Evolutionary conservation across 192 early-diverging fungal genomes (phyloP), one percentile per base, ranked within the genome.

Genomic region (Coemansia sp.): DNA sequence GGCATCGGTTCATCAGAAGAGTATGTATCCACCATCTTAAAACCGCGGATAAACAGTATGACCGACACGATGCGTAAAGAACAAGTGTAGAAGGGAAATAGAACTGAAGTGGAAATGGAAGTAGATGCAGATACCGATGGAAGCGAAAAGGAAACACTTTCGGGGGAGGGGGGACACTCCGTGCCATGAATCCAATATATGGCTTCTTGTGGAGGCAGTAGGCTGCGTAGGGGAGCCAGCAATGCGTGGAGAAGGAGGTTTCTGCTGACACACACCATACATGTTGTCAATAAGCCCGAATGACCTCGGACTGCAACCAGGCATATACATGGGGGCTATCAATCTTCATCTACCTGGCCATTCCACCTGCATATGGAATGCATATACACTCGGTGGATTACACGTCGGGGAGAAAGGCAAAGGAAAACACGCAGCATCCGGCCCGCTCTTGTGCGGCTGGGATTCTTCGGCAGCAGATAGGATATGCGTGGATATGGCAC

Each of bases 161-260:
- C 30, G 30, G 30, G 30, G 30, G 30, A 3, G 30, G 30, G 30
- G 30, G 30, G 30, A 1, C 30, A 30, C 30, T 30, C 30, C 30
- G 30, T 30, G 30, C 3, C 3, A 30, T 30, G 3, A 30, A 30
- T 30, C 30, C 30, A 30, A 30, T 30, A 30, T 30, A 30, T 30
- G 30, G 30, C 30, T 30, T 30, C 30, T 49, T 49, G 14, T 53
- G 51, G 51, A 53, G 24, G 51, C 21, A 26, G 21, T 16, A 23
- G 6, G 7, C 51, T 12, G 51, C 24, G 24, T 26, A 23, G 48
- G 20, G 23, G 24, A 26, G 24, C 21, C 24, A 53, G 51, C 11
- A 53, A 53, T 53, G 51, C 24, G 24, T 53, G 51, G 51, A 53
- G 51, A 53, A 53, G 51, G 24, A 26, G 16, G 51, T 26, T 53